phyloP scores from a whole-genome alignment of 371 early-diverging fungal species.

The Nematocida sp. region DNA sequence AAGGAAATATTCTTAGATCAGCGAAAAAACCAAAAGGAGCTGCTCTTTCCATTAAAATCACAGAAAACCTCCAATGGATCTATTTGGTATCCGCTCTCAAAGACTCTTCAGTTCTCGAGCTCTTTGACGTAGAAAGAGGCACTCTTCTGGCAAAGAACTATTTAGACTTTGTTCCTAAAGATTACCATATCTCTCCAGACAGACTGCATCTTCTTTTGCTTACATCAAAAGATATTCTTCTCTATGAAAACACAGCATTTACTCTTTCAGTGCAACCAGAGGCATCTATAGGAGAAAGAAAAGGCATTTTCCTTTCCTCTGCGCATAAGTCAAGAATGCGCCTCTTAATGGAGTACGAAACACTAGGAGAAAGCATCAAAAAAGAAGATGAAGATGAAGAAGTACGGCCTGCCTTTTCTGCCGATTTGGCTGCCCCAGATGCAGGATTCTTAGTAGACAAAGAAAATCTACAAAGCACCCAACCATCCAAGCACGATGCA shows the following conservation, averaged over 20 bases:
- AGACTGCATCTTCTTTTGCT: constrained; percentile 12
- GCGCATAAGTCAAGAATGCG: constrained; percentile 11
- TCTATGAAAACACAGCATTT: constrained; percentile 21
- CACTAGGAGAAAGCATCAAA: neutral
- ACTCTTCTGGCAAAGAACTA: neutral
- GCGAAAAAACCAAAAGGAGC: neutral
- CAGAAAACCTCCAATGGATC: constrained; percentile 20
- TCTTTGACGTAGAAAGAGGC: constrained; percentile 20
- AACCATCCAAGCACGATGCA: no score
- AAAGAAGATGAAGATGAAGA: no score
- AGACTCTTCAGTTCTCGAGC: constrained; percentile 15
- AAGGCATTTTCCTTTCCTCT: constrained; percentile 25
- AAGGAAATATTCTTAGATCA: constrained; percentile 9
- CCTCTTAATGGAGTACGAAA: constrained; percentile 19
- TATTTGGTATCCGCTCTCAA: neutral
- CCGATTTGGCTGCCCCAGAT: no score
- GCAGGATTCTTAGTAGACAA: no score
- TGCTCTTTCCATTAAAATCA: neutral
- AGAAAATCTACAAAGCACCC: no score
- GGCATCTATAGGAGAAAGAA: neutral
- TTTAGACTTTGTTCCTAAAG: constrained; percentile 18
- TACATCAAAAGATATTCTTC: constrained; percentile 14
- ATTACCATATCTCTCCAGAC: constrained; percentile 27
- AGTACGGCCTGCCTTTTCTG: no score
- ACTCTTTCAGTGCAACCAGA: neutral